phyloP scores from a whole-genome alignment of 129 eudicot species.

The Flaveria linearis region DNA sequence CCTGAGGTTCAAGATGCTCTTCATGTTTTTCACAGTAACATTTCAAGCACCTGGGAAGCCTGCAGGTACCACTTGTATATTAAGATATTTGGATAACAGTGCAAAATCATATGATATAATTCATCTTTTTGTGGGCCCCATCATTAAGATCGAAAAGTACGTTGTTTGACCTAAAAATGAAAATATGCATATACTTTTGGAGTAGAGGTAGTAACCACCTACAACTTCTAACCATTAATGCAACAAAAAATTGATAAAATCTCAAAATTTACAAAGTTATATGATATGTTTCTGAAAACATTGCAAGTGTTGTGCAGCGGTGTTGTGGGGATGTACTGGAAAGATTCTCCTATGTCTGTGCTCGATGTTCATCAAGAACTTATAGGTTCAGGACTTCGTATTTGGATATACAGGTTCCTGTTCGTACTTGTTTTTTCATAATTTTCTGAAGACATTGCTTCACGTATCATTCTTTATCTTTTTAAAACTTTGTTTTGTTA shows the following conservation, averaged over 20 bases:
- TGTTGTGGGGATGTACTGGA: constrained; percentile 56
- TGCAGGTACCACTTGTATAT: constrained; percentile 63
- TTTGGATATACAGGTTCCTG: constrained; percentile 86
- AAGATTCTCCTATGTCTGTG: constrained; percentile 79
- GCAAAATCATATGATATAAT: not conserved
- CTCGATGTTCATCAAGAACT: constrained; percentile 76
- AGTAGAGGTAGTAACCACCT: too few relatives aligned
- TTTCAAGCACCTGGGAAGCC: constrained; percentile 64
- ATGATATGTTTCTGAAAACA: constrained; percentile 9
- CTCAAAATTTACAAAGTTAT: not conserved
- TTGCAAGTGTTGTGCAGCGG: constrained; percentile 46
- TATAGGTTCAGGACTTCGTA: constrained; percentile 72
- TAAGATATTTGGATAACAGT: not conserved
- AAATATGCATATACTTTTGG: too few relatives aligned
- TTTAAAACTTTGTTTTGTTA: not conserved
- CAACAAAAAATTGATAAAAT: not conserved
- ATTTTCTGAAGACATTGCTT: not conserved
- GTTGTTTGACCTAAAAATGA: not conserved
- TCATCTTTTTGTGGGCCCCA: too few relatives aligned
- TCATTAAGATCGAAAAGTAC: too few relatives aligned
- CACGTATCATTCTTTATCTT: not conserved
- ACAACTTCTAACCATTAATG: too few relatives aligned
- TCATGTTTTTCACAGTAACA: constrained; percentile 60
- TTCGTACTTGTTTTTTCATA: not conserved
- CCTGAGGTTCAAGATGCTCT: constrained; percentile 94